Conservation (phyloP, 148 eudicot species). For the Polygonum aviculare region DNA sequence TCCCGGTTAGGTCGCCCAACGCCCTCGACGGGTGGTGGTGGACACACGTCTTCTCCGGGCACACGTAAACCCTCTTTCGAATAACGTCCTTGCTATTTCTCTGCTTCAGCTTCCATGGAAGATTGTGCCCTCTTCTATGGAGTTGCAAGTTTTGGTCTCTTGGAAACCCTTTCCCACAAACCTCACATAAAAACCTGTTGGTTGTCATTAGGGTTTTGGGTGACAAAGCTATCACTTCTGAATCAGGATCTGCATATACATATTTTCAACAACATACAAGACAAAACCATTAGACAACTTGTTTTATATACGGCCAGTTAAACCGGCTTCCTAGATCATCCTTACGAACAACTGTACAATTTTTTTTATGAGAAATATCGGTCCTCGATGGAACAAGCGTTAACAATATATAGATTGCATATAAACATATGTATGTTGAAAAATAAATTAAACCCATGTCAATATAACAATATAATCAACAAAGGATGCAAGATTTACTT, state of each 20-base stretch:
- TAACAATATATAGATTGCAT: background rate
- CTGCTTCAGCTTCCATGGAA: conserved; percentile 98
- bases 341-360: too few relatives aligned
- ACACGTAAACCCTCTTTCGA: conserved; percentile 74
- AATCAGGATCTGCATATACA: conserved; percentile 68
- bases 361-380: too few relatives aligned
- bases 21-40: conserved; percentile 91
- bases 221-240: conserved; percentile 84
- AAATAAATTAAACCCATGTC: background rate
- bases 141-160: conserved; percentile 87
- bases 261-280: too few relatives aligned
- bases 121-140: conserved; percentile 80
- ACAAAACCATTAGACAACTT: too few relatives aligned
- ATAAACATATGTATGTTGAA: background rate
- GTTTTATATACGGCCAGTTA: too few relatives aligned
- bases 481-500: background rate
- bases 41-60: conserved; percentile 80
- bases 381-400: too few relatives aligned
- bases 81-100: conserved; percentile 51
- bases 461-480: background rate
- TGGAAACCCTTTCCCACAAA: conserved; percentile 92
- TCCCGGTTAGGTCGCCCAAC: conserved; percentile 81
- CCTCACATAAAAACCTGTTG: conserved; percentile 85
- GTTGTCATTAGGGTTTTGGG: conserved; percentile 97
- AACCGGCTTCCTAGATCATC: too few relatives aligned